These are phyloP conservation scores for Eucalyptus cloeziana DNA, from an alignment of 345 rosid species.

Conservation along the genomic window DNA sequence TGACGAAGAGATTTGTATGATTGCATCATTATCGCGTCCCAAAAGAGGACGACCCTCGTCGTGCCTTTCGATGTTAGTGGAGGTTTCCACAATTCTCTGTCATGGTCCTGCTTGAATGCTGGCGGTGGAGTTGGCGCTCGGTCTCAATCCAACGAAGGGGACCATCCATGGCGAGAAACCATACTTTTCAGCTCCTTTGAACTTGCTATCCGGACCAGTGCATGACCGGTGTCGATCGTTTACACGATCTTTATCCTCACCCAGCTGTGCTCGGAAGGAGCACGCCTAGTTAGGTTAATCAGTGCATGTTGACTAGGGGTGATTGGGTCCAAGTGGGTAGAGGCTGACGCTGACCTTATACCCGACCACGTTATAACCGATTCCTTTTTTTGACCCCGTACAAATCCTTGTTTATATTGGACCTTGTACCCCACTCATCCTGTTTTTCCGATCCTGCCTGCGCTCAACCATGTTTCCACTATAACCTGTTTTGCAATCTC, in stretches of 20 bases:
- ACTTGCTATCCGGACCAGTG: background rate
- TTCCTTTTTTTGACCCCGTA: no score
- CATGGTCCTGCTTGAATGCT: background rate
- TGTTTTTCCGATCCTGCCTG: no score
- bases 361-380: rapidly evolving
- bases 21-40: background rate
- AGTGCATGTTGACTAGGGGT: background rate
- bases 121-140: background rate
- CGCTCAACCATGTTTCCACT: no score
- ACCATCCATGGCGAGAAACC: background rate
- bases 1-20: background rate
- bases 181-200: background rate
- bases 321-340: no score
- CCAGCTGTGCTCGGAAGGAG: no score
- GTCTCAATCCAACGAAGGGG: background rate
- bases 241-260: background rate
- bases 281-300: background rate
- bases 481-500: no score
- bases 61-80: background rate
- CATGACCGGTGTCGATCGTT: background rate
- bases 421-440: no score
- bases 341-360: no score
- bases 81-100: background rate
- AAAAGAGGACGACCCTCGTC: background rate
- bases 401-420: no score